Evolutionary conservation across 495 filamentous ascomycete genomes (phyloP).

Genomic region (Entonaema liquescens): DNA sequence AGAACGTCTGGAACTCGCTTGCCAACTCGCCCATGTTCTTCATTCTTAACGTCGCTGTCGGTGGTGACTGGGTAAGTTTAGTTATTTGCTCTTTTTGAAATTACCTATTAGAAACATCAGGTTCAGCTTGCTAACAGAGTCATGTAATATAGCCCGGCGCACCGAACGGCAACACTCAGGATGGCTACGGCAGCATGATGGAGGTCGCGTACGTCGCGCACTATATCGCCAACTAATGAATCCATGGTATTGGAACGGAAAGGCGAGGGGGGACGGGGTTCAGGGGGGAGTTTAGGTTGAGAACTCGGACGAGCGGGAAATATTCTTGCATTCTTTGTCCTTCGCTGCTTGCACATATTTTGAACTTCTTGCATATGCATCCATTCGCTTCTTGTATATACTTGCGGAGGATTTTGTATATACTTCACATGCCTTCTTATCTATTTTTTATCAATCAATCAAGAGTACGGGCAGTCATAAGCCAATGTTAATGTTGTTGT

Average conservation of each 20-base stretch:
- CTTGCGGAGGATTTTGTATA: conserved; percentile 24
- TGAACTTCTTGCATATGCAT: conserved; percentile 29
- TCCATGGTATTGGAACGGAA: background rate
- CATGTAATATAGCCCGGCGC: conserved; percentile 46
- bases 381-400: conserved; percentile 45
- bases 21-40: conserved; percentile 52
- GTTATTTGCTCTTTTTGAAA: background rate
- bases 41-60: conserved; percentile 62
- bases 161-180: conserved; percentile 50
- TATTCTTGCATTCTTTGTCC: conserved; percentile 33
- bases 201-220: conserved; percentile 58
- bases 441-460: background rate
- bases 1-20: conserved; percentile 51
- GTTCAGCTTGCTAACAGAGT: conserved; percentile 14
- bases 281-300: conserved; percentile 20
- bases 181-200: conserved; percentile 56
- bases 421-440: background rate
- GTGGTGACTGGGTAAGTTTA: conserved; percentile 57
- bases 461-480: no score
- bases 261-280: background rate
- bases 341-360: conserved; percentile 34
- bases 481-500: no score
- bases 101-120: no score
- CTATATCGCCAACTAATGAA: conserved; percentile 37
- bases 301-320: conserved; percentile 4